A percentile compares a stretch with the other conserved stretches of the same genome.
Evolutionary conservation across 192 early-diverging fungal genomes (phyloP).

Genomic region (Diversispora eburnea): DNA sequence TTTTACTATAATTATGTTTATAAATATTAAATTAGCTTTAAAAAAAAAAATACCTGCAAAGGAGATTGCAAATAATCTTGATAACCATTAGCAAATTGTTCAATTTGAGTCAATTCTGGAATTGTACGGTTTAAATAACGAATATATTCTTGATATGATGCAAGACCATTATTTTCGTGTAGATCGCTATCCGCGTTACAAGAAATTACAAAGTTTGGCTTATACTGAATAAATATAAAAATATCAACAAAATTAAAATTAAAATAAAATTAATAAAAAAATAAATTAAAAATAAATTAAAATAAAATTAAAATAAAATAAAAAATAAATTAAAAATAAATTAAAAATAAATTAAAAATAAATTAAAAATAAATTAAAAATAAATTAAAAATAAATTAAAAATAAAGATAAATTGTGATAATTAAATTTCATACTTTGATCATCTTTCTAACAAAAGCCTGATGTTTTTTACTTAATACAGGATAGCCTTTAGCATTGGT

Average conservation of each 20-base stretch:
- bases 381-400: not conserved
- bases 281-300: conserved; percentile 32
- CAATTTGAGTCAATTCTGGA: conserved; percentile 57
- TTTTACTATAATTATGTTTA: not conserved
- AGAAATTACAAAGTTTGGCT: conserved; percentile 34
- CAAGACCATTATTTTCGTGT: conserved; percentile 39
- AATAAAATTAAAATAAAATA: not conserved
- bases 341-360: conserved; percentile 33
- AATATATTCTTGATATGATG: conserved; percentile 75
- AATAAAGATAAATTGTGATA: not conserved
- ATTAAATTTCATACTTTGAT: conserved; percentile 34
- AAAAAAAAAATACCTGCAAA: conserved; percentile 44
- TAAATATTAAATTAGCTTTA: not conserved
- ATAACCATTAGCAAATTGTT: conserved; percentile 79
- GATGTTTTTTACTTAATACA: conserved; percentile 77
- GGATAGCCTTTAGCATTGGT: conserved; percentile 82
- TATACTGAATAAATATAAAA: not conserved
- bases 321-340: not conserved
- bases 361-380: not conserved
- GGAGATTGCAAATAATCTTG: conserved; percentile 87
- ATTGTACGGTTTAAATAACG: conserved; percentile 65
- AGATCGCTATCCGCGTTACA: conserved; percentile 32
- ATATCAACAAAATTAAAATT: not conserved
- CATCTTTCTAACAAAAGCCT: conserved; percentile 59
- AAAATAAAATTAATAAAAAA: not conserved